A percentile compares a stretch with the other conserved stretches of the same genome.
phyloP scores from a whole-genome alignment of 2,329 filamentous ascomycete species.

The Venturia effusa region DNA sequence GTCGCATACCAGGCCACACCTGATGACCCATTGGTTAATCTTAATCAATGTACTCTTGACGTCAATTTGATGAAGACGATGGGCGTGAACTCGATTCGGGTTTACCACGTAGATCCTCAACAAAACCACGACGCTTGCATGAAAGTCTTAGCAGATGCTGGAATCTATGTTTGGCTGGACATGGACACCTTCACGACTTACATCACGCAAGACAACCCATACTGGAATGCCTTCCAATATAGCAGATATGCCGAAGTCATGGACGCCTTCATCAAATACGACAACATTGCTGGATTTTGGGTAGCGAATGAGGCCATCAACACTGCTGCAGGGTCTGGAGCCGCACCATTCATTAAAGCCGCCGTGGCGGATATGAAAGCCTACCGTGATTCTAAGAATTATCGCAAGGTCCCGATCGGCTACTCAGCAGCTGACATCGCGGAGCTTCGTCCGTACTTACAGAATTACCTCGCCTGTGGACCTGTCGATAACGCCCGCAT shows the following conservation, averaged over 20 bases:
- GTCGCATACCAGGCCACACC: constrained; percentile 18
- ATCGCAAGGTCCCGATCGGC: constrained; percentile 71
- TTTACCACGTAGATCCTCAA: constrained; percentile 71
- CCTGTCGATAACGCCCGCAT: constrained; percentile 60
- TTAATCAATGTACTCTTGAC: constrained; percentile 66
- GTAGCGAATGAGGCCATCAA: constrained; percentile 80
- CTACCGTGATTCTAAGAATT: constrained; percentile 63
- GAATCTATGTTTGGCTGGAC: constrained; percentile 77
- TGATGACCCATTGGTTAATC: constrained; percentile 66
- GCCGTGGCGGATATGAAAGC: constrained; percentile 73
- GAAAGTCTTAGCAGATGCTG: constrained; percentile 64
- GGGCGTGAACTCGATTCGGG: constrained; percentile 72
- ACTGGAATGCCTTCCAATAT: constrained; percentile 64
- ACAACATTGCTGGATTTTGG: constrained; percentile 76
- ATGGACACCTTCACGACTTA: constrained; percentile 65
- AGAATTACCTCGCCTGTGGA: constrained; percentile 75
- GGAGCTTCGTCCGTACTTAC: constrained; percentile 51
- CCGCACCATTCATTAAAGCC: constrained; percentile 75
- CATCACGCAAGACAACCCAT: constrained; percentile 49
- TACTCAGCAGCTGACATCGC: constrained; percentile 85
- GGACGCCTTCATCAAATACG: constrained; percentile 64
- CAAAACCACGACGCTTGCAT: constrained; percentile 71
- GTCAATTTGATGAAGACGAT: constrained; percentile 69
- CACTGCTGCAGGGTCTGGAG: constrained; percentile 39
- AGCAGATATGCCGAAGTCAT: constrained; percentile 59